Conservation (phyloP, 352 stramenopile species). For the Elongisporangium senticosum region DNA sequence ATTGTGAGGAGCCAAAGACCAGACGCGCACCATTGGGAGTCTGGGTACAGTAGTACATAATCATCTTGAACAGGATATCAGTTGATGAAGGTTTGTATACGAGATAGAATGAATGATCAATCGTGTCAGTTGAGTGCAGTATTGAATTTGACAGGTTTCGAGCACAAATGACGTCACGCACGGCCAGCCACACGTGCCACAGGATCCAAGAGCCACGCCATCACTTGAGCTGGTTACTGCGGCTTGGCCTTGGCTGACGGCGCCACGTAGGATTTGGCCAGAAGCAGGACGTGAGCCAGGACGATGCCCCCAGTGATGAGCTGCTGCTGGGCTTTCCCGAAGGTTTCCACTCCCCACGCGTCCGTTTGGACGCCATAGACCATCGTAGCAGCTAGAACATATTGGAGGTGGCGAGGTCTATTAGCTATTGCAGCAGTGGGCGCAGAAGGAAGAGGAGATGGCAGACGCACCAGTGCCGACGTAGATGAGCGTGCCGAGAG, state of each 20-base stretch:
- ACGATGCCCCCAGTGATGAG: conserved; percentile 42
- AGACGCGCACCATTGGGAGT: neutral
- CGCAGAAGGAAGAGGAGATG: neutral
- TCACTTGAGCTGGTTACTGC: neutral
- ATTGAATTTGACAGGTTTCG: neutral
- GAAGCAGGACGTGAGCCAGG: conserved; percentile 39
- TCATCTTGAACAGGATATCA: neutral
- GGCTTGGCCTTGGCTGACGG: conserved; percentile 5
- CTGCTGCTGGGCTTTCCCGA: conserved; percentile 32
- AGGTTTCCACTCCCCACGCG: conserved; percentile 26
- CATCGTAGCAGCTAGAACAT: conserved; percentile 27
- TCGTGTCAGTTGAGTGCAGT: neutral
- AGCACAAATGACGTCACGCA: neutral
- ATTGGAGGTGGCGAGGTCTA: neutral
- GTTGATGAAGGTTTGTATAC: neutral
- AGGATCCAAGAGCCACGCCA: neutral
- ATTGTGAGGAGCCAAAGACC: conserved; percentile 7
- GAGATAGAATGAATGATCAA: neutral
- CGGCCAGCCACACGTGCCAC: neutral
- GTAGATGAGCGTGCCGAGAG: conserved; percentile 56
- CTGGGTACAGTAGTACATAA: neutral
- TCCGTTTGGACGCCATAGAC: conserved; percentile 45
- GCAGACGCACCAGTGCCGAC: conserved; percentile 26
- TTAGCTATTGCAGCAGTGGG: neutral
- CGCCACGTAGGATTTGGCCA: conserved; percentile 18